Evolutionary conservation across 306 rosid species (phyloP), one percentile per base, ranked within the genome.

Genomic region (Fagus sylvatica): DNA sequence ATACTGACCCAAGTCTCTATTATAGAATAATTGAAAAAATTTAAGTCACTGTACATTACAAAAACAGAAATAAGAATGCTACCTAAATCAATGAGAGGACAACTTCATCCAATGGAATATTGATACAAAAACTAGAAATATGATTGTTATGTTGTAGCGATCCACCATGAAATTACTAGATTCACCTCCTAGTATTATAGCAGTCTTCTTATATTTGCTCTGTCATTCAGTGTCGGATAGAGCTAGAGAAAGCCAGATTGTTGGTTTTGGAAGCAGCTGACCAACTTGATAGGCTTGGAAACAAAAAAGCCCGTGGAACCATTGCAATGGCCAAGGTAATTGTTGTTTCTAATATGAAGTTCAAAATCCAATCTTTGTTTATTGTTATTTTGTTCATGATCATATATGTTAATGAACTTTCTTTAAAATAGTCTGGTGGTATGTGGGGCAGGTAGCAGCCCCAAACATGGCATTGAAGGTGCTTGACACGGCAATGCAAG

Each of bases 301-400:
- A 91, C 86, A 91, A 93, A 79, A 84, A 84, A 70, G 97, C 99
- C 77, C 89, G 94, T 19, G 98, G 99, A 53, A 91, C 85, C 41
- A 34, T 95, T 59, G 98, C 99, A 86, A 95, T 95, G 98, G 97
- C 98, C 42, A 91, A 95, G 94, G 97, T 92, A 92, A 46, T 51
- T 68, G 51, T 53, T 76, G 34, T 53, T 82, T 64, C 53, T 49
- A 75, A 15, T 15, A 17, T 41, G 12, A 79, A 43, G 46, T 48
- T 43, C 28, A 13, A 9, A 81, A 59, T 22, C 60, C 51, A 43
- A 43, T 43, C 56, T 16, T 73, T 28, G 43, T 16, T 53, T 81
- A 72, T 12, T 69, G 30, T 79, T 73, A 67, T 16, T 71, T 76
- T 62, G 71, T 39, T 34, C n/a, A n/a, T n/a, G n/a, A n/a, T n/a